Evolutionary conservation across 2,329 filamentous ascomycete species (phyloP), one percentile per base, ranked within the genome.

Genomic region (Ophiobolus disseminans): DNA sequence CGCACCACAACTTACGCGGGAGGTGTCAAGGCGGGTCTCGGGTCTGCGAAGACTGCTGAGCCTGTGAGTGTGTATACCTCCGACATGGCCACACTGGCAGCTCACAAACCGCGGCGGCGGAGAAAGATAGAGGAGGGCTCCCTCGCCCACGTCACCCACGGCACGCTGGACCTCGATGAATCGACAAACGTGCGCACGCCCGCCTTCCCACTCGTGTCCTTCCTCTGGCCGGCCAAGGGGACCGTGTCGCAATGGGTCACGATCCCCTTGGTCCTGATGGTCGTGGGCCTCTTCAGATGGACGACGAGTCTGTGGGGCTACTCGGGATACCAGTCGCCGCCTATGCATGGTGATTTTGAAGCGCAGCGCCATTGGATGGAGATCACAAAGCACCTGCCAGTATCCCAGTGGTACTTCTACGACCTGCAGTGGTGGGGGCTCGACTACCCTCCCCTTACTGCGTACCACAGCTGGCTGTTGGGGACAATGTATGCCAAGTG

Each of bases 301-400:
- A 88, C 90, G 23, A 89, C 91, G 38, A 89, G 91, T 21, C 80
- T 97, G 34, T 97, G 94, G 90, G 91, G 90, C 48, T 97, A 97
- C 73, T 99, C 94, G 63, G 94, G 93, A 46, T 89, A 87, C 66
- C 79, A 87, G 50, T 85, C 84, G 51, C 92, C 92, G 26, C 94
- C 94, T 5, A 91, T 97, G 86, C 89, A 92, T 68, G 94, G 94
- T 58, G 94, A 99, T 74, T 99, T 96, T 75, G 94, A 99, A 78
- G 94, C 95, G 3, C 94, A 99, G 73, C 81, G 94, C 63, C 94
- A 99, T 74, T 99, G 94, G 94, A 96, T 99, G 92, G 94, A 99
- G 69, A 80, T 99, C 58, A 97, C 94, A 2, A 89, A 85, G 7
- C 85, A 96, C 50, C 80, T 99, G 2, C 94, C 94, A 11, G 81